Base-by-base conservation (phyloP, 495 filamentous ascomycete species). In the Tuber aestivum region DNA sequence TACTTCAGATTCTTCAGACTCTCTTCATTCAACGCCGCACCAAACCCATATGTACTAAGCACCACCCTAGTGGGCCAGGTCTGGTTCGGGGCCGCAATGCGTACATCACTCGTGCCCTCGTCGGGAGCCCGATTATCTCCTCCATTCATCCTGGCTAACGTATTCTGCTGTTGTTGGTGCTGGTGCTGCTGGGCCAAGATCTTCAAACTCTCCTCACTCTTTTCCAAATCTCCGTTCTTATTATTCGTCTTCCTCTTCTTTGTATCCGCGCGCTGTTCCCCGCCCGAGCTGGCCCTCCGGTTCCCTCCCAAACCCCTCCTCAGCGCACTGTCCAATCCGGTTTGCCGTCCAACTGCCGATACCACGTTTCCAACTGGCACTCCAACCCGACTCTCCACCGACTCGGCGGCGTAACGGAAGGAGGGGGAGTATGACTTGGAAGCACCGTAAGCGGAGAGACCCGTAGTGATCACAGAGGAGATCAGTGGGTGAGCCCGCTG, bases 351-450 rank as follows among this genome's bases (percentile, higher is more conserved):
- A 8, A 97, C 91, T 3, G 87, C 91, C n/a, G 90, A 90, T 3
- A 97, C 92, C 1, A 92, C 93, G 80, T 90, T 93, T 70, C 90
- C 92, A 42, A 97, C 89, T 3, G 93, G 94, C 1, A 90, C 90
- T 7, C 89, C 90, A 48, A 97, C 90, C 78, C 90, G 93, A 48
- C 91, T 90, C 83, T 97, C 94, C 41, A 97, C 89, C 78, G 93
- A 92, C 80, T 97, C 93, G 56, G 92, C 93, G 77, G 92, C 88
- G 61, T 91, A 91, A 80, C 91, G 93, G 84, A 97, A 91, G 3
- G 92, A 89, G 0, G 94, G 93, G 8, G 92, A 94, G 82, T 95
- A 95, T 38, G 92, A 92, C 83, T 98, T 97, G 27, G 92, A 92
- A 7, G 87, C 89, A 42, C 90, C 88, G 82, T 97, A 98, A 3